These are phyloP conservation scores for Geotrichum fermentans DNA, from an alignment of 1,139 yeast species.

Conservation along the genomic window DNA sequence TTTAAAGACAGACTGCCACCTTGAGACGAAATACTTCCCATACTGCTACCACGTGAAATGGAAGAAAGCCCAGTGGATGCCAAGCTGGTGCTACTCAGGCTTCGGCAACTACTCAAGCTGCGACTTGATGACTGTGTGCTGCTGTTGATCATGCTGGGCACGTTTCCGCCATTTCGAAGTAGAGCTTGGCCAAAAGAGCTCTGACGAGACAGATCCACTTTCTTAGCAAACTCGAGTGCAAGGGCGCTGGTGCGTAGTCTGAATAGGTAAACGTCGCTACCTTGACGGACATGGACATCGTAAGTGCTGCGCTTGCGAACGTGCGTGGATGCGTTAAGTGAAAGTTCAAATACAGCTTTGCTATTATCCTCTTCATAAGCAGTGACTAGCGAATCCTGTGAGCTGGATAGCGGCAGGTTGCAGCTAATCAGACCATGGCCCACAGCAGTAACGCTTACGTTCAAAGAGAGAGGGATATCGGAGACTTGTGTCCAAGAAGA, in stretches of 20 bases:
- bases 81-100: not conserved
- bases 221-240: constrained; percentile 8
- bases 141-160: not conserved
- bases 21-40: too few relatives aligned
- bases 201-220: not conserved
- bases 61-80: not conserved
- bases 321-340: constrained; percentile 2
- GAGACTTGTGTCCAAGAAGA: constrained; percentile 9
- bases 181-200: not conserved
- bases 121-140: not conserved
- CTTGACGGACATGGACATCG: constrained; percentile 12
- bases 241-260: constrained; percentile 2
- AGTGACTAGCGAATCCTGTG: constrained; percentile 9
- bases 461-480: constrained; percentile 3
- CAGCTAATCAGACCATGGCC: constrained; percentile 10
- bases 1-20: not conserved
- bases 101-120: not conserved
- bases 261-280: constrained; percentile 9
- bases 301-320: constrained; percentile 4
- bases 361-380: not conserved
- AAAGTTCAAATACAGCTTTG: not conserved
- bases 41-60: not conserved
- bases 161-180: not conserved
- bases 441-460: not conserved
- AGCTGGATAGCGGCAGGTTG: constrained; percentile 1